Evolutionary conservation across 768 basidiomycete genomes (phyloP), one percentile per base, ranked within the genome.

Genomic region (Hericium erinaceus): DNA sequence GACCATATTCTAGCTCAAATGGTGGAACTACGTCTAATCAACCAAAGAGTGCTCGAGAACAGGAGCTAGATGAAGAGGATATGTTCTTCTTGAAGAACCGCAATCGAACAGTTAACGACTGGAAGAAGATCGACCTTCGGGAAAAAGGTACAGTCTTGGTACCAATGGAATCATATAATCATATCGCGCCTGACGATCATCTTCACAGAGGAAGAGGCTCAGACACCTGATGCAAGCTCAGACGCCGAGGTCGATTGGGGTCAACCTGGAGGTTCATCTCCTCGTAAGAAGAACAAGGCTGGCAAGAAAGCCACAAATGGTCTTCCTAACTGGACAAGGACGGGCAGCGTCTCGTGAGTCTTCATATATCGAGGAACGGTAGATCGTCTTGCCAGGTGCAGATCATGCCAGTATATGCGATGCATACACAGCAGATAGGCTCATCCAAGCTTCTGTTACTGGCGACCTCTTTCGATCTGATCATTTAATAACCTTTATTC

Each of bases 31-130:
- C 59, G 9, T 57, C 63, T 20, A 24, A 46, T 4, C 52, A 62
- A 22, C 38, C 39, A 11, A 56, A 61, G 54, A 54, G 55, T 38
- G 59, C 56, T 41, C 61, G 57, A 16, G 61, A 41, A 49, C 48
- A 68, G 18, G 68, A 71, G 51, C 69, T 73, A 20, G 67, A 78
- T 11, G 84, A 89, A 57, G 81, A 80, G 52, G 87, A 91, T 67
- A 81, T 79, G 15, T 73, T 81, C 68, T 91, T 90, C 63, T 79
- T 89, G 64, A 79, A 79, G 52, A 92, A 89, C 66, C 74, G 71
- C 48, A 77, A 78, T 58, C 74, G 86, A 53, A 80, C 80, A 4
- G 66, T 73, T 4, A 71, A 77, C 54, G 72, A 77, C 3, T 89
- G 88, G 85, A 80, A 74, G 65, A 77, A 76, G 57, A 67, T 91